Conservation (phyloP, 1,139 yeast genomes). For the Hyphopichia buzzinii region DNA sequence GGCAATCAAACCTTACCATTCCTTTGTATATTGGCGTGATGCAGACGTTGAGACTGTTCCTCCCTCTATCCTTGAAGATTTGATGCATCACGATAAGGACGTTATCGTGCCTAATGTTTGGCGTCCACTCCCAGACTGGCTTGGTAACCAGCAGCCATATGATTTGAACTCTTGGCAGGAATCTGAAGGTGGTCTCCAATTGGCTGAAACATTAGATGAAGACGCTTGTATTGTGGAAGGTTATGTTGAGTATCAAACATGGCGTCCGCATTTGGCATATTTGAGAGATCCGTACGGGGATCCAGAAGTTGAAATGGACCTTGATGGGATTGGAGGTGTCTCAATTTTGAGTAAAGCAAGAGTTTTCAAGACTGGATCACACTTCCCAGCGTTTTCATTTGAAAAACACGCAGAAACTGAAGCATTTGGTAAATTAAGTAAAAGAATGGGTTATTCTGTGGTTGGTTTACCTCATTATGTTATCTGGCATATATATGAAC, state of each 20-base stretch:
- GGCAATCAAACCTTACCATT: conserved; percentile 51
- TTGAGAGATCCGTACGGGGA: conserved; percentile 84
- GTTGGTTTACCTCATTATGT: conserved; percentile 87
- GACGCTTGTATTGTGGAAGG: conserved; percentile 93
- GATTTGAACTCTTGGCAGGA: conserved; percentile 92
- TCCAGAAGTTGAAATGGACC: conserved; percentile 80
- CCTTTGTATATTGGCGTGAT: conserved; percentile 56
- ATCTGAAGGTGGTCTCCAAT: conserved; percentile 74
- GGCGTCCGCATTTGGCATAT: conserved; percentile 90
- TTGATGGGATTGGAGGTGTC: conserved; percentile 92
- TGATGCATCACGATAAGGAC: conserved; percentile 54
- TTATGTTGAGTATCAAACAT: conserved; percentile 86
- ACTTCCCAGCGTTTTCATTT: conserved; percentile 88
- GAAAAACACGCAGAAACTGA: conserved; percentile 93
- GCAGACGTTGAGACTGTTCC: conserved; percentile 56
- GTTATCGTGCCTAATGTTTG: conserved; percentile 80
- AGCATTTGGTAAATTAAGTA: conserved; percentile 84
- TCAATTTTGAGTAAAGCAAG: conserved; percentile 77
- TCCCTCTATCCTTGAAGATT: conserved; percentile 49
- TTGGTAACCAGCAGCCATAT: conserved; percentile 86
- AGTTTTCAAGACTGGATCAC: conserved; percentile 78
- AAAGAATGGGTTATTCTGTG: conserved; percentile 77
- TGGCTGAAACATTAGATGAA: conserved; percentile 75
- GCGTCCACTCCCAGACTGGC: conserved; percentile 90
- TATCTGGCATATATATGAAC: conserved; percentile 91